Percentiles rank a stretch among this genome's conserved stretches.
Evolutionary conservation across 2,329 filamentous ascomycete genomes (phyloP).

Genomic region (Colletotrichum chlorophyti): DNA sequence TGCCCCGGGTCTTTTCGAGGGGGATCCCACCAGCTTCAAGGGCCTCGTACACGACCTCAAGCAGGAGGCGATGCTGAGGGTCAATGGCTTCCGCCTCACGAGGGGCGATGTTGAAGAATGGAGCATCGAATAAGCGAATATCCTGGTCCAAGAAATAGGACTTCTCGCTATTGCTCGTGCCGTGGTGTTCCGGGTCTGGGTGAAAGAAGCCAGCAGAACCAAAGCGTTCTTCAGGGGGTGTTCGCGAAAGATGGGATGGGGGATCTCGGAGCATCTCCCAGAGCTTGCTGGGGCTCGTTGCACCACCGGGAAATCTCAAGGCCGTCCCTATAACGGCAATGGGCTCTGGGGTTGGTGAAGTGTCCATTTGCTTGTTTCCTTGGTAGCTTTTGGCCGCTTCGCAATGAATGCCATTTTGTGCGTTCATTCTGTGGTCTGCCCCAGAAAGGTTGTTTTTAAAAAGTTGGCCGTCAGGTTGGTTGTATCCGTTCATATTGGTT

Average conservation of each 20-base stretch:
- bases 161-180: slow-evolving; percentile 28
- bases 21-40: slow-evolving; percentile 34
- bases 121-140: slow-evolving; percentile 39
- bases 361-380: too few relatives aligned
- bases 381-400: too few relatives aligned
- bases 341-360: slow-evolving; percentile 5
- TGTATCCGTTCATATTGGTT: too few relatives aligned
- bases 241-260: slow-evolving; percentile 29
- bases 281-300: slow-evolving; percentile 20
- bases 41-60: slow-evolving; percentile 36
- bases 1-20: not conserved
- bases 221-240: slow-evolving; percentile 35
- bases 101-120: slow-evolving; percentile 47
- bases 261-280: slow-evolving; percentile 34
- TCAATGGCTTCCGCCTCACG: slow-evolving; percentile 43
- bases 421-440: too few relatives aligned
- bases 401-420: too few relatives aligned
- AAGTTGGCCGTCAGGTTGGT: too few relatives aligned
- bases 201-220: slow-evolving; percentile 32
- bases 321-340: slow-evolving; percentile 32
- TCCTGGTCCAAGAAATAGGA: slow-evolving; percentile 31
- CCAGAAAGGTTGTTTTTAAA: too few relatives aligned
- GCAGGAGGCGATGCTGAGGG: slow-evolving; percentile 37
- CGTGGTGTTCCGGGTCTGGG: not conserved
- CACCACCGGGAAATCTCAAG: slow-evolving; percentile 26